Evolutionary conservation across 1,139 yeast species (phyloP), one percentile per base, ranked within the genome.

Genomic region (Martiniozyma asiatica): DNA sequence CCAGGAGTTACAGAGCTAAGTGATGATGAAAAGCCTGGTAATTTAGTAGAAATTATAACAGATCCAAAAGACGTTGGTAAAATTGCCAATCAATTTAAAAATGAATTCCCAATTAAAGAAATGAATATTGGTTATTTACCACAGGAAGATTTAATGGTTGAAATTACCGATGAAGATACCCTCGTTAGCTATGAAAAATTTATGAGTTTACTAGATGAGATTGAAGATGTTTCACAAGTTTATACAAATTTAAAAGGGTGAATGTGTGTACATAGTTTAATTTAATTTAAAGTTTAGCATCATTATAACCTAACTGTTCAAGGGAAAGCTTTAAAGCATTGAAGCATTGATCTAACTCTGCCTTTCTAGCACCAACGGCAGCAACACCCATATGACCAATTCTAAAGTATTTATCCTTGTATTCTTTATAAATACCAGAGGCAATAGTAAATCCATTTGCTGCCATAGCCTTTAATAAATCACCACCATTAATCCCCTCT

Each of bases 371-470:
- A 30, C 67, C 63, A 29, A 67, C 61, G 2, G 68, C 68, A 34
- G 73, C 58, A 28, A 70, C 72, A 42, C 96, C 96, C 97, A 87
- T 87, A 59, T 87, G 97, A 20, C 97, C 97, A 37, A 87, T 75
- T 58, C 97, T 73, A 62, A 87, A 82, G 61, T 85, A 85, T 54
- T 78, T 76, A 35, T 80, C 70, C 29, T 73, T 78, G 47, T 84
- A 73, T 14, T 74, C 82, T 56, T 74, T 77, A 60, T 81, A 92
- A 43, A 87, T 76, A 38, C 96, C 97, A 31, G 93, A 93, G 28
- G 97, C 95, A 32, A 87, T 69, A 19, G 78, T 73, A 48, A 80
- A 72, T n/a, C 87, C 81, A 47, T 73, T 70, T 34, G 64, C 55
- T 39, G 76, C 73, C 47, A 82, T 58, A 24, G 57, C 58, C 21